Percentiles rank a stretch among this genome's conserved stretches.
Evolutionary conservation across 2,329 filamentous ascomycete species (phyloP).

Genomic region (Colletotrichum higginsianum): DNA sequence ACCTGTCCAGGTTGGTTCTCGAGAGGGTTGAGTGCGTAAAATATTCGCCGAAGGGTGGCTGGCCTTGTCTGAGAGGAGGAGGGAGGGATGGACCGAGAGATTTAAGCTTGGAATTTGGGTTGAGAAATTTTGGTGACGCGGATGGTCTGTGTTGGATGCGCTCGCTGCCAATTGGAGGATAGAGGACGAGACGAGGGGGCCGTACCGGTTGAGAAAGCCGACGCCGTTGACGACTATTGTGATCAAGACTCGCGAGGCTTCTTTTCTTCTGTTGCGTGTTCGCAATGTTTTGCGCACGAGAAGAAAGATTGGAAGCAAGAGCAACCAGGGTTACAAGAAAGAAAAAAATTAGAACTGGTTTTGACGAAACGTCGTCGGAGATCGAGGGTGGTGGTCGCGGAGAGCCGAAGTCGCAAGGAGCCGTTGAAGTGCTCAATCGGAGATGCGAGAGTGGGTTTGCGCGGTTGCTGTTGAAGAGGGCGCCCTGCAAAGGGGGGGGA

Average conservation of each 20-base stretch:
- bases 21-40: constrained; percentile 6
- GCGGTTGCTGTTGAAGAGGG: constrained; percentile 41
- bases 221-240: constrained; percentile 35
- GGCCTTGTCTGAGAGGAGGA: background rate
- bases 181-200: background rate
- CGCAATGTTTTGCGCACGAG: constrained; percentile 4
- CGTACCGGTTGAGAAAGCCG: constrained; percentile 25
- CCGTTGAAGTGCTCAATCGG: constrained; percentile 41
- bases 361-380: constrained; percentile 36
- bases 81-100: too few relatives aligned
- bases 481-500: constrained; percentile 14
- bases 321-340: too few relatives aligned
- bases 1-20: too few relatives aligned
- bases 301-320: background rate
- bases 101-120: constrained; percentile 24
- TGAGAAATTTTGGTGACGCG: constrained; percentile 33
- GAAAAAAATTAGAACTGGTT: constrained; percentile 14
- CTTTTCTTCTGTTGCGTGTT: constrained; percentile 3
- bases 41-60: background rate
- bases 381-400: constrained; percentile 38
- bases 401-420: constrained; percentile 41
- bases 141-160: constrained; percentile 19
- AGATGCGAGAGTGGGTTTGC: constrained; percentile 25
- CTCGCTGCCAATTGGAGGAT: constrained; percentile 33
- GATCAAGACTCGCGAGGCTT: constrained; percentile 10